Base-by-base conservation (phyloP, 2,329 filamentous ascomycete genomes). In the Gyromitra esculenta region DNA sequence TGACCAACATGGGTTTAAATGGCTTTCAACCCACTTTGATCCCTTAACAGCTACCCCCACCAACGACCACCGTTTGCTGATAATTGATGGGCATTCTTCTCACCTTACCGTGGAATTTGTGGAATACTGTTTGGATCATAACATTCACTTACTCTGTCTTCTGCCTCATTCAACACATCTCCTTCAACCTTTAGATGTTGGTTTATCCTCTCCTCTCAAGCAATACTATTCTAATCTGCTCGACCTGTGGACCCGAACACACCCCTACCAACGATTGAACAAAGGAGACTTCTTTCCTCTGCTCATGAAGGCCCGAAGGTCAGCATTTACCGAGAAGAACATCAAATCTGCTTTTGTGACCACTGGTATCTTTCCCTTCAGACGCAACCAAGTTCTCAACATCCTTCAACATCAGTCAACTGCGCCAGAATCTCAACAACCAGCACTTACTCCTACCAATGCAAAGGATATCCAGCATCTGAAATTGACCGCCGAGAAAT, bases 101-200 rank as follows among this genome's bases (percentile, higher is more conserved):
- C 77, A 79, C 45, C 15, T 73, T 3, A 77, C 69, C 5, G 18
- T 63, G 8, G 43, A 79, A 69, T 79, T 79, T 50, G 65, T 79
- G 15, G 54, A 60, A 43, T 79, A 67, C 41, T 78, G 74, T 48
- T 15, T 63, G 7, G 41, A 62, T 13, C 9, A 78, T 57, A 64
- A 78, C 13, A 73, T 78, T n/a, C 18, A 54, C 25, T 56, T 69
- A 35, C 54, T 78, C 1, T 67, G 41, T 18, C 67, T 78, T 56
- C 60, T 39, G 18, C 21, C 66, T 25, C 57, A 75, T 56, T 41
- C 66, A 57, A 73, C 59, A n/a, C 57, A 78, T 63, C 21, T 78
- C 7, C 60, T 78, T 7, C 66, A 78, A 56, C 73, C 76, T 56
- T 35, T 78, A 13, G 65, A 78, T 78, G 54, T 76, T 13, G 57